A percentile compares a stretch with the other conserved stretches of the same genome.
These are phyloP conservation scores for Eragrostis curvula DNA, from an alignment of 176 grass and related monocot species.

Conservation along the genomic window DNA sequence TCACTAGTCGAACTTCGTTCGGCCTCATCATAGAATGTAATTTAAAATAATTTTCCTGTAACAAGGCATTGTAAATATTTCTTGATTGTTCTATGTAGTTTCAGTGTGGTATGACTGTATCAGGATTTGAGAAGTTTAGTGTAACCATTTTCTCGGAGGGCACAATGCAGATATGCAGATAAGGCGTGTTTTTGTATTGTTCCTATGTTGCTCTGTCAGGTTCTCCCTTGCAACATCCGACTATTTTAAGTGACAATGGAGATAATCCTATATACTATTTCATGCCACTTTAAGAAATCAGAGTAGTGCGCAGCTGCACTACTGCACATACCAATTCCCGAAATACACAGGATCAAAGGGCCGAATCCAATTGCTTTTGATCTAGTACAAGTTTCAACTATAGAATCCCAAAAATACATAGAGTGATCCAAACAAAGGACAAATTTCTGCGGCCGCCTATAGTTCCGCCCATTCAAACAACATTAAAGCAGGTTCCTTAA, in stretches of 20 bases:
- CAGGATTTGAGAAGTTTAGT: conserved; percentile 20
- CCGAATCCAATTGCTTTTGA: too few species aligned
- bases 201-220: neutral
- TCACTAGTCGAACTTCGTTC: conserved; percentile 69
- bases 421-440: neutral
- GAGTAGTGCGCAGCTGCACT: too few species aligned
- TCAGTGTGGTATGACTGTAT: neutral
- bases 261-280: too few species aligned
- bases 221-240: neutral
- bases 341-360: neutral
- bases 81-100: neutral
- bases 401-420: neutral
- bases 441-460: neutral
- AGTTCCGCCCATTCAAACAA: too few species aligned
- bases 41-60: conserved; percentile 8
- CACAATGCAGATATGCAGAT: neutral
- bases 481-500: too few species aligned
- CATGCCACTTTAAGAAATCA: too few species aligned
- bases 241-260: too few species aligned
- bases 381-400: neutral
- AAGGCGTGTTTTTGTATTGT: neutral
- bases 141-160: too few species aligned
- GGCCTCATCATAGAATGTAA: conserved; percentile 17
- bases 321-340: neutral
- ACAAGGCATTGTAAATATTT: conserved; percentile 1